Conservation (phyloP, 2,329 filamentous ascomycete genomes). For the Cytospora mali region DNA sequence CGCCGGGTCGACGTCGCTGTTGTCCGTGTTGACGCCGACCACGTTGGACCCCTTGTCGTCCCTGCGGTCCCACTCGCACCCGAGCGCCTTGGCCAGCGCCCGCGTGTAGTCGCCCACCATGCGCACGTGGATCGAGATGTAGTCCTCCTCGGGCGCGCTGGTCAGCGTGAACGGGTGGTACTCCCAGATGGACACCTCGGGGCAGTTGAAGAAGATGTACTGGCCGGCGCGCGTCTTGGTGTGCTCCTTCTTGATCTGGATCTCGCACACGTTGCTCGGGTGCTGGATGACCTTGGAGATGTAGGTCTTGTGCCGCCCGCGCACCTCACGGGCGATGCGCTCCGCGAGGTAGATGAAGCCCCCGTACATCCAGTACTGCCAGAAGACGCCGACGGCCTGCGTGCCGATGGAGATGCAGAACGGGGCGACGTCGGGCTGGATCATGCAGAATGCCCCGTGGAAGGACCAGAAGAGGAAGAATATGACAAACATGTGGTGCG, state of each 20-base stretch:
- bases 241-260: conserved; percentile 89
- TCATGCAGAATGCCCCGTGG: conserved; percentile 89
- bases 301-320: conserved; percentile 80
- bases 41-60: conserved; percentile 62
- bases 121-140: conserved; percentile 84
- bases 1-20: conserved; percentile 65
- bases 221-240: conserved; percentile 80
- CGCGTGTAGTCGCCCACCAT: conserved; percentile 82
- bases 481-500: conserved; percentile 82
- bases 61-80: conserved; percentile 71
- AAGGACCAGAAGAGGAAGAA: conserved; percentile 94
- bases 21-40: conserved; percentile 63
- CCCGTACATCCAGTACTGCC: conserved; percentile 86
- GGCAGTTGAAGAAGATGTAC: conserved; percentile 89
- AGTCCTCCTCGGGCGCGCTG: conserved; percentile 85
- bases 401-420: conserved; percentile 72
- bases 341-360: conserved; percentile 82
- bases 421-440: conserved; percentile 78
- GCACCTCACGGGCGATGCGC: conserved; percentile 74
- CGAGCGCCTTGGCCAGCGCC: conserved; percentile 68
- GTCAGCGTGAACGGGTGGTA: conserved; percentile 88
- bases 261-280: conserved; percentile 85
- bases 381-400: conserved; percentile 75
- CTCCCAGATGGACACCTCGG: conserved; percentile 83
- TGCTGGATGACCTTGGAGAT: conserved; percentile 90